Evolutionary conservation across 805 yeast species (phyloP), one percentile per base, ranked within the genome.

Genomic region (Wickerhamiella spandovensis): DNA sequence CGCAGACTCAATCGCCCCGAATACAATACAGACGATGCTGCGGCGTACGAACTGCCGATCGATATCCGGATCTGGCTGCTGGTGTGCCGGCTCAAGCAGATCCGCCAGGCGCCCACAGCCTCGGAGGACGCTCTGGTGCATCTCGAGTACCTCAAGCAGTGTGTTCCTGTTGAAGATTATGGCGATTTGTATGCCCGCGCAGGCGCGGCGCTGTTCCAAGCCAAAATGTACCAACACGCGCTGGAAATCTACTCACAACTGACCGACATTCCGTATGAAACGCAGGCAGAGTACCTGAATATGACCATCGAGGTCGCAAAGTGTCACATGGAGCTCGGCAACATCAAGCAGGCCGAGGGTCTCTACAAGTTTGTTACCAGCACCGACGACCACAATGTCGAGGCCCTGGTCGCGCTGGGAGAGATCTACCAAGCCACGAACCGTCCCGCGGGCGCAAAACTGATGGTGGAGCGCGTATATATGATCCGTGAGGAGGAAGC

Each of bases 41-140:
- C 53, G 17, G 49, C 50, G 9, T 77, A 66, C 56, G 64, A 72
- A 8, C 65, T 92, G 20, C 97, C 97, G 1, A 79, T 89, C 45
- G 97, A 90, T 67, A 84, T 92, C 23, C 67, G 97, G 49, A 81
- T 79, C 28, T 85, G 92, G 64, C 63, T 92, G 22, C 95, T 95
- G 0, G 64, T 79, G 10, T 72, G 85, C 46, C 73, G 98, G 52
- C 67, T 92, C 30, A 78, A 79, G 50, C 66, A 78, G 37, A 80
- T 59, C 12, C 44, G 50, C 20, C 61, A 78, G 48, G 37, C 44
- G 5, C 39, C 53, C 2, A 51, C 54, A 10, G 72, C 81, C 43
- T 69, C 72, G 24, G 75, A 74, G 1, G 96, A 89, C 57, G 95
- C 96, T 0, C 61, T 81, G 51, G 66, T 64, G 8, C 97, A 90